Conservation (phyloP, 2,329 filamentous ascomycete species). For the Verticillium tricorpus region DNA sequence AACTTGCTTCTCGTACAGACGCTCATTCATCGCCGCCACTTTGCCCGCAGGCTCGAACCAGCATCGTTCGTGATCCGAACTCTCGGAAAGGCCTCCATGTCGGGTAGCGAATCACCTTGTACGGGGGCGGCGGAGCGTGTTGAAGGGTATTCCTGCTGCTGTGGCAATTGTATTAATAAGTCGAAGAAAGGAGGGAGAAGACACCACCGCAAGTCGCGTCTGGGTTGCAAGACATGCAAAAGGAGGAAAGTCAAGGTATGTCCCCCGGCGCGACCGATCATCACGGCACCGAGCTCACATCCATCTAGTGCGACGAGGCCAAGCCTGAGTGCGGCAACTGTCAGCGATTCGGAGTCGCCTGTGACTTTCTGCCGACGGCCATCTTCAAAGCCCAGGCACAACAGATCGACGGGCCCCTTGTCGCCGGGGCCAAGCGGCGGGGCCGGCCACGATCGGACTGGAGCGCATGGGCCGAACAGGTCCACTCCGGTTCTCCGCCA, state of each 20-base stretch:
- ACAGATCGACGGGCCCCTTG: background rate
- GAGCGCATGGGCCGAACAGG: constrained; percentile 2
- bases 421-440: background rate
- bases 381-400: background rate
- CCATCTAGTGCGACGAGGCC: constrained; percentile 13
- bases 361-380: constrained; percentile 9
- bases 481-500: background rate
- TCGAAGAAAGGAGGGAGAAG: background rate
- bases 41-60: no score
- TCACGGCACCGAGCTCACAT: background rate
- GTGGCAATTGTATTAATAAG: background rate
- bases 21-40: background rate
- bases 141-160: background rate
- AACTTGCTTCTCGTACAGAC: background rate
- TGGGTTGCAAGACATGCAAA: constrained; percentile 15
- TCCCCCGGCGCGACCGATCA: background rate
- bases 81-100: background rate
- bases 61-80: background rate
- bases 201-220: constrained; percentile 10
- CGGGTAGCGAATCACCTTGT: background rate
- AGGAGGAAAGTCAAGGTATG: constrained; percentile 13
- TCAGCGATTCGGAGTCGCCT: constrained; percentile 12
- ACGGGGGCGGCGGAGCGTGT: background rate
- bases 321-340: constrained; percentile 14
- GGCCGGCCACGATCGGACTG: constrained; percentile 14